Percentiles rank a stretch among this genome's conserved stretches.
Evolutionary conservation across 2,329 filamentous ascomycete genomes (phyloP).

Genomic region (Monilinia vaccinii-corymbosi): DNA sequence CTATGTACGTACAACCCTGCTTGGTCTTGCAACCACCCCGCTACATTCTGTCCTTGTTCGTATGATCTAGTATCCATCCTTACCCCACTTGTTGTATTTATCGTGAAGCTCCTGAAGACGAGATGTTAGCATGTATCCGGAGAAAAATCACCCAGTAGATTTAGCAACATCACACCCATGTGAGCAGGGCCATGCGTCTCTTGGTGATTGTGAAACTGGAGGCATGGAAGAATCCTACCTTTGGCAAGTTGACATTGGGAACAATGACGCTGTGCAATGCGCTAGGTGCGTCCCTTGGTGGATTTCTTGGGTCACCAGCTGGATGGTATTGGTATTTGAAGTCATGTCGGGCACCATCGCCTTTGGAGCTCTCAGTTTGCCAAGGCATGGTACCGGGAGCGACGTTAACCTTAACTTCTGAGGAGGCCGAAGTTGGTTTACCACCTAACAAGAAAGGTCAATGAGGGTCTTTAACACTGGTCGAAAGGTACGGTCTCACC

Average conservation of each 20-base stretch:
- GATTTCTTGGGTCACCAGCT: slow-evolving; percentile 66
- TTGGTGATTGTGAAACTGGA: not conserved
- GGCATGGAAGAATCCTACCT: slow-evolving; percentile 45
- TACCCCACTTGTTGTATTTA: slow-evolving; percentile 99
- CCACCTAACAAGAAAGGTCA: slow-evolving; percentile 45
- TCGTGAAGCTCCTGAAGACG: slow-evolving; percentile 71
- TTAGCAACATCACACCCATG: not conserved
- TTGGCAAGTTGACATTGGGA: slow-evolving; percentile 86
- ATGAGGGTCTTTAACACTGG: slow-evolving; percentile 13
- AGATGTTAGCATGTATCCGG: slow-evolving; percentile 12
- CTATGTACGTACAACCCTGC: slow-evolving; percentile 25
- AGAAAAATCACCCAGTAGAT: not conserved
- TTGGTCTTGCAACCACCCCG: not conserved
- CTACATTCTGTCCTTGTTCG: slow-evolving; percentile 23
- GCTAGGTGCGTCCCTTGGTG: slow-evolving; percentile 83
- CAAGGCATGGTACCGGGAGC: slow-evolving; percentile 79
- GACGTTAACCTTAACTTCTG: slow-evolving; percentile 69
- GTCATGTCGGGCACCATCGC: slow-evolving; percentile 47
- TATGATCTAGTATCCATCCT: slow-evolving; percentile 61
- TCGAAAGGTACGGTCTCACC: slow-evolving; percentile 38
- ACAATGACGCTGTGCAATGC: slow-evolving; percentile 92
- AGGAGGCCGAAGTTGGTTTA: slow-evolving; percentile 76
- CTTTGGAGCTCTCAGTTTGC: slow-evolving; percentile 58
- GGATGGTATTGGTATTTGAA: slow-evolving; percentile 57
- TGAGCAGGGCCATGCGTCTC: no score